A percentile compares a stretch with the other conserved stretches of the same genome.
phyloP scores from a whole-genome alignment of 306 rosid species.

The Prunus armeniaca region DNA sequence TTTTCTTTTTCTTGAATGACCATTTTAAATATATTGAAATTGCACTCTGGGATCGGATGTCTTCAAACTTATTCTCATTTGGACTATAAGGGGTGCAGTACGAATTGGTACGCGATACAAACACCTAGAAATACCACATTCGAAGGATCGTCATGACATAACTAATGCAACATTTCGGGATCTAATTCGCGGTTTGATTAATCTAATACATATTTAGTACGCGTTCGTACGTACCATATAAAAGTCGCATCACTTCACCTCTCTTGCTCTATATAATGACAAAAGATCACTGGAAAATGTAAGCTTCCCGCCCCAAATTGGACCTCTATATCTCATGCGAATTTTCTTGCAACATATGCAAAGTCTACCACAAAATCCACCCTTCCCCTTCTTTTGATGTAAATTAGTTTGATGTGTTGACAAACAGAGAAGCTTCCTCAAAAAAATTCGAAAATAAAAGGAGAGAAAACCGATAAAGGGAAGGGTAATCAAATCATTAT shows the following conservation, averaged over 20 bases:
- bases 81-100: too few relatives aligned
- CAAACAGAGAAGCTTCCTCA: slow-evolving; percentile 44
- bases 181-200: too few relatives aligned
- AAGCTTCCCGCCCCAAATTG: slow-evolving; percentile 29
- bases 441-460: not conserved
- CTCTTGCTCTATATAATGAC: not conserved
- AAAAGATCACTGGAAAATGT: not conserved
- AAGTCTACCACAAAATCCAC: slow-evolving; percentile 32
- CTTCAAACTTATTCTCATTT: not conserved
- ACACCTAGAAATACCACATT: too few relatives aligned
- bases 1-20: not conserved
- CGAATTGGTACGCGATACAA: too few relatives aligned
- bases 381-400: slow-evolving; percentile 36
- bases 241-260: not conserved
- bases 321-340: slow-evolving; percentile 15
- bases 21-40: not conserved
- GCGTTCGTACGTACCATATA: too few relatives aligned
- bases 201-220: too few relatives aligned
- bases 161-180: too few relatives aligned
- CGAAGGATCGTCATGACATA: too few relatives aligned
- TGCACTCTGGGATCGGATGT: not conserved
- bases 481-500: not conserved
- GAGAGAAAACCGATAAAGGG: slow-evolving; percentile 14
- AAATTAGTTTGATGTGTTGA: slow-evolving; percentile 27
- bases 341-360: slow-evolving; percentile 19